Conservation (phyloP, 768 basidiomycete species). For the Agrocybe pediades region DNA sequence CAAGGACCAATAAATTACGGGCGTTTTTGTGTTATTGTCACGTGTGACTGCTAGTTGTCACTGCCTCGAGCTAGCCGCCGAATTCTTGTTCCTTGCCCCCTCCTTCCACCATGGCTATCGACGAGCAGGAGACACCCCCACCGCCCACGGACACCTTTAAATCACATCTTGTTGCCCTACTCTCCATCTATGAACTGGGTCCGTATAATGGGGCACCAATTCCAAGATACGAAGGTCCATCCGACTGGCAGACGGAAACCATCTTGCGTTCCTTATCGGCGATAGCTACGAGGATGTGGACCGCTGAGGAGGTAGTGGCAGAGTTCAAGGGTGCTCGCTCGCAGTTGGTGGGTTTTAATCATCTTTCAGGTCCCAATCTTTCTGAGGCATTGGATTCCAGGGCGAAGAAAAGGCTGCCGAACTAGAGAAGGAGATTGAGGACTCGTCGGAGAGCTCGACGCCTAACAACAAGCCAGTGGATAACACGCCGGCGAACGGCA, state of each 20-base stretch:
- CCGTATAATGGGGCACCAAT: constrained; percentile 47
- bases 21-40: no score
- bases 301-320: constrained; percentile 50
- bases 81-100: neutral
- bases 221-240: constrained; percentile 55
- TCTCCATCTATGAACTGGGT: constrained; percentile 61
- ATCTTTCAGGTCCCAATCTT: neutral
- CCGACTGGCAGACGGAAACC: constrained; percentile 59
- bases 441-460: constrained; percentile 7
- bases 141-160: constrained; percentile 22
- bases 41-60: neutral
- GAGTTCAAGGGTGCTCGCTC: constrained; percentile 34
- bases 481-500: constrained; percentile 3
- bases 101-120: constrained; percentile 3
- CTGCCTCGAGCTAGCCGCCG: neutral
- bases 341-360: constrained; percentile 8
- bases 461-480: constrained; percentile 12
- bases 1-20: no score
- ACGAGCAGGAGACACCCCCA: constrained; percentile 6
- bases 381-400: neutral
- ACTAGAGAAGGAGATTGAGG: constrained; percentile 11
- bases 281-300: constrained; percentile 55
- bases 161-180: constrained; percentile 56
- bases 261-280: constrained; percentile 53
- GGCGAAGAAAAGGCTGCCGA: constrained; percentile 14